Conservation (phyloP, 352 stramenopile genomes). For the Globisporangium cederbergense region DNA sequence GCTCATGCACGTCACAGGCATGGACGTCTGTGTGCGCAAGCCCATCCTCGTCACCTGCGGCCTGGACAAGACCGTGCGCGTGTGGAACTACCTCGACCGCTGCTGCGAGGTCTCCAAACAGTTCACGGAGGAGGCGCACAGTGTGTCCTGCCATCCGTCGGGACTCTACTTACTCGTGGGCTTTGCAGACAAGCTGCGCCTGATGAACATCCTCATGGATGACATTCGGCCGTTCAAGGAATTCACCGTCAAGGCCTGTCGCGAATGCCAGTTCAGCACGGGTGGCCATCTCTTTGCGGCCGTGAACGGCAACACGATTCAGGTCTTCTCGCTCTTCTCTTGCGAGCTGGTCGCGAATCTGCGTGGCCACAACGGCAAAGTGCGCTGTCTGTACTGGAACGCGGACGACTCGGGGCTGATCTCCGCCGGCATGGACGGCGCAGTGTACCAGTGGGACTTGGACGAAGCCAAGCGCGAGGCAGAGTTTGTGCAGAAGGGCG, state of each 20-base stretch:
- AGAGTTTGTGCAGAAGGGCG: conserved; percentile 93
- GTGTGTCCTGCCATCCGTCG: conserved; percentile 88
- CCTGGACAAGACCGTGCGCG: conserved; percentile 83
- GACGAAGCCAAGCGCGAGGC: conserved; percentile 89
- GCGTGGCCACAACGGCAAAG: conserved; percentile 92
- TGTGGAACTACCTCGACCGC: conserved; percentile 94
- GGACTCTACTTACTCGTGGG: conserved; percentile 88
- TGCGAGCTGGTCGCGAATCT: conserved; percentile 89
- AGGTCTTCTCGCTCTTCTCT: conserved; percentile 91
- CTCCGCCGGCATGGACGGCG: conserved; percentile 89
- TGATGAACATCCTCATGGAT: conserved; percentile 92
- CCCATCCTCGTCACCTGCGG: conserved; percentile 89
- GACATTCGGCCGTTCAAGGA: conserved; percentile 86
- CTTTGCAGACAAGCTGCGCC: conserved; percentile 88
- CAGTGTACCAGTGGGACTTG: conserved; percentile 93
- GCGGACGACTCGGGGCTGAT: conserved; percentile 84
- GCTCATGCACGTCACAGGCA: conserved; percentile 67
- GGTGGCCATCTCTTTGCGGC: conserved; percentile 92
- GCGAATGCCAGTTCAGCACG: conserved; percentile 80
- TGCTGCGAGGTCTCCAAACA: conserved; percentile 82
- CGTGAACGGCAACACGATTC: conserved; percentile 92
- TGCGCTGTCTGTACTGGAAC: conserved; percentile 87
- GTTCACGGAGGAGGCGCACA: conserved; percentile 89
- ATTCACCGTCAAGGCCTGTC: conserved; percentile 78
- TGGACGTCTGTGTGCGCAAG: conserved; percentile 93